Conservation (phyloP, 169 alveolate species). For the Babesia caballi region DNA sequence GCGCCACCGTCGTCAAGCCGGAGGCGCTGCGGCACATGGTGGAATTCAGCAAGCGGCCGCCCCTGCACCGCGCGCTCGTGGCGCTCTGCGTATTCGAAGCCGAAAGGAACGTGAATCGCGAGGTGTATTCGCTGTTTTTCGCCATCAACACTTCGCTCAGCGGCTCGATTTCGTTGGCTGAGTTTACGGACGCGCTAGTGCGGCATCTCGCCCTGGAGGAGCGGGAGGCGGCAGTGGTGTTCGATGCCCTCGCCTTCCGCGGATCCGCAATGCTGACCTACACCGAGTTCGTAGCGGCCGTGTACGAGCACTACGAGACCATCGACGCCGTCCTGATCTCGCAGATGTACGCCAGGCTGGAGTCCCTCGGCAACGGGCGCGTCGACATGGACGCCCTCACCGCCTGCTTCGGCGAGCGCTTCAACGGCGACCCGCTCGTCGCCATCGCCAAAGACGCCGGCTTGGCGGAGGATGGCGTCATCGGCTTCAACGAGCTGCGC, state of each 20-base stretch:
- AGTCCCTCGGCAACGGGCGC: constrained; percentile 45
- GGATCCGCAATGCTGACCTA: constrained; percentile 45
- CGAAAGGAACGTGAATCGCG: constrained; percentile 31
- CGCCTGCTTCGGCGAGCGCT: constrained; percentile 39
- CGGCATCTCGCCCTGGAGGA: constrained; percentile 15
- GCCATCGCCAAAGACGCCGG: constrained; percentile 26
- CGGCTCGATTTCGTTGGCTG: constrained; percentile 53
- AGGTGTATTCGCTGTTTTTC: constrained; percentile 47
- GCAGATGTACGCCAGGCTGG: constrained; percentile 51
- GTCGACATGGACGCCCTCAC: constrained; percentile 24
- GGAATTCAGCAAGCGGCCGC: constrained; percentile 27
- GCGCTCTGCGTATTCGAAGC: constrained; percentile 49
- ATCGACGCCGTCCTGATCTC: constrained; percentile 26
- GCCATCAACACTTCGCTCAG: constrained; percentile 39
- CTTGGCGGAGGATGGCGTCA: constrained; percentile 23
- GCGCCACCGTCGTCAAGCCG: not conserved
- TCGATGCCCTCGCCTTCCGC: constrained; percentile 50
- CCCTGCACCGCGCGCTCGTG: constrained; percentile 48
- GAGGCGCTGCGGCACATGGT: constrained; percentile 46
- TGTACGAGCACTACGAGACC: constrained; percentile 34
- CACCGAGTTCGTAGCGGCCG: constrained; percentile 62
- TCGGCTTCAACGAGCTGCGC: constrained; percentile 22
- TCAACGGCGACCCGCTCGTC: constrained; percentile 15
- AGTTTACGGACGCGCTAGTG: constrained; percentile 31
- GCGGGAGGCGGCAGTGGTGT: constrained; percentile 32